A percentile compares a stretch with the other conserved stretches of the same genome.
phyloP scores from a whole-genome alignment of 495 filamentous ascomycete genomes.

The Choiromyces venosus region DNA sequence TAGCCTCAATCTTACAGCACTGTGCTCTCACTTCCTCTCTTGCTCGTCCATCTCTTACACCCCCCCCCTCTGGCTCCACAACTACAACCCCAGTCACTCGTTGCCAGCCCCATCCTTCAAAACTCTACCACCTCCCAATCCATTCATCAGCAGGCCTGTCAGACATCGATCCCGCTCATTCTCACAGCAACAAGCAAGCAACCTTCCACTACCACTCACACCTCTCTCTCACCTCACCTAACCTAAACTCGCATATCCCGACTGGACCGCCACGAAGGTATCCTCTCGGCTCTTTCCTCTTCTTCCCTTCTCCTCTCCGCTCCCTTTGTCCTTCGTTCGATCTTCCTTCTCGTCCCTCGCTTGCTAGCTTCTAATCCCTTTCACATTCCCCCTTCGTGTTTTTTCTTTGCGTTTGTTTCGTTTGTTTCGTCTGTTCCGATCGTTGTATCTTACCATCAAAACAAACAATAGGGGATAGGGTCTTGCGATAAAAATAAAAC shows the following conservation, averaged over 20 bases:
- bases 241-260: slow-evolving; percentile 41
- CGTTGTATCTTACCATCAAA: slow-evolving; percentile 20
- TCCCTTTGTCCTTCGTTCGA: slow-evolving; percentile 34
- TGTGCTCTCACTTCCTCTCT: slow-evolving; percentile 10
- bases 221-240: slow-evolving; percentile 5
- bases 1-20: slow-evolving; percentile 12
- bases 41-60: background rate
- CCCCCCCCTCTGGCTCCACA: background rate
- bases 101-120: slow-evolving; percentile 17
- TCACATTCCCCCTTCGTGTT: slow-evolving; percentile 7
- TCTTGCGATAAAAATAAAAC: slow-evolving; percentile 1
- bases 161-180: slow-evolving; percentile 10
- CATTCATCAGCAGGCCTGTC: slow-evolving; percentile 25
- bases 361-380: slow-evolving; percentile 9
- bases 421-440: slow-evolving; percentile 24
- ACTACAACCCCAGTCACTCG: slow-evolving; percentile 25
- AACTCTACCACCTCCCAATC: slow-evolving; percentile 15
- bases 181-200: slow-evolving; percentile 31
- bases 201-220: slow-evolving; percentile 26
- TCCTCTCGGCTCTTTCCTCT: slow-evolving; percentile 26
- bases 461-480: slow-evolving; percentile 9
- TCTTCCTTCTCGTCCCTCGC: slow-evolving; percentile 22
- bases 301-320: slow-evolving; percentile 12
- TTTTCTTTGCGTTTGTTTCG: slow-evolving; percentile 14
- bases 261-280: slow-evolving; percentile 36